Percentiles rank a stretch among this genome's conserved stretches.
Evolutionary conservation across 1,284 basidiomycete genomes (phyloP).

Genomic region (Omphalotus olearius): DNA sequence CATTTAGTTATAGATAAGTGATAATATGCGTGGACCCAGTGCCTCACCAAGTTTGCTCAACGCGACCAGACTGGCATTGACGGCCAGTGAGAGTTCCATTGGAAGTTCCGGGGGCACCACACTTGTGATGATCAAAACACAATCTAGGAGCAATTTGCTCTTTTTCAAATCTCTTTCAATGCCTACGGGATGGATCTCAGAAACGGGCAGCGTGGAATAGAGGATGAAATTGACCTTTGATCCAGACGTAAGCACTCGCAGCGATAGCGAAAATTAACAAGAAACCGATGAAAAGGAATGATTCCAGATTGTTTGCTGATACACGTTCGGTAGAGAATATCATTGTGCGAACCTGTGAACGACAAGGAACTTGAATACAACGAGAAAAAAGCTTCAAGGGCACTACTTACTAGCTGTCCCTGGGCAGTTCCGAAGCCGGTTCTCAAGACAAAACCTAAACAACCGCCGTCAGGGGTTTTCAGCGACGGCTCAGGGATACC

Average conservation of each 20-base stretch:
- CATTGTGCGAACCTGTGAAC: conserved; percentile 65
- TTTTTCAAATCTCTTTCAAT: conserved; percentile 89
- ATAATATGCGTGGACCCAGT: neutral
- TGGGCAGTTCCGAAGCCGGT: conserved; percentile 98
- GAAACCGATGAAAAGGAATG: conserved; percentile 95
- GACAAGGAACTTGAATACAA: neutral
- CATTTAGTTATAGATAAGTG: neutral
- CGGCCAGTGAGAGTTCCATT: conserved; percentile 93
- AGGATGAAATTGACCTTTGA: conserved; percentile 59
- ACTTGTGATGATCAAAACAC: conserved; percentile 91
- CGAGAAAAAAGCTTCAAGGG: neutral
- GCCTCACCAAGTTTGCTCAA: conserved; percentile 82
- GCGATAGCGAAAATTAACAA: conserved; percentile 94
- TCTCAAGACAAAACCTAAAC: conserved; percentile 85
- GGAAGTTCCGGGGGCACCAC: conserved; percentile 95
- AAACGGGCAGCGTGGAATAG: neutral
- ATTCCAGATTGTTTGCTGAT: conserved; percentile 90
- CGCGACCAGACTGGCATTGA: conserved; percentile 91
- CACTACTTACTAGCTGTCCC: conserved; percentile 75
- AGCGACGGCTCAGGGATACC: conserved; percentile 12
- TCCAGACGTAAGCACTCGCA: conserved; percentile 95
- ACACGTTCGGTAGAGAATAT: conserved; percentile 95
- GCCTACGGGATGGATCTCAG: conserved; percentile 36
- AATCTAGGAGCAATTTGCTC: conserved; percentile 89
- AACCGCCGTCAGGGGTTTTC: conserved; percentile 83